These are phyloP conservation scores for Debaryomycetaceae sp. DNA, from an alignment of 1,139 yeast genomes.

Conservation along the genomic window DNA sequence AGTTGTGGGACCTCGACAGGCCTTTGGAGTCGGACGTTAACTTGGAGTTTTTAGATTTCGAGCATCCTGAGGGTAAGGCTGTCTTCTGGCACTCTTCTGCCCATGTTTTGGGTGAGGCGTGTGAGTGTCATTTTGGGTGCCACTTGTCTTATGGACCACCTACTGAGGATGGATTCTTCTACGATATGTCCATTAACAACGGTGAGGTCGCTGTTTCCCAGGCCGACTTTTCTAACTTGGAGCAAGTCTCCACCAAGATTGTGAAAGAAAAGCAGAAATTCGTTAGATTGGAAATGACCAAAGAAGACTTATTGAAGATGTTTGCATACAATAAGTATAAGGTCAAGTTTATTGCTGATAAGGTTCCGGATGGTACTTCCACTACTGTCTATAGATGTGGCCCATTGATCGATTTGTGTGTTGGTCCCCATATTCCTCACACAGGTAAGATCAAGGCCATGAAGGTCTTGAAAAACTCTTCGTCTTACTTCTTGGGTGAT, in stretches of 20 bases:
- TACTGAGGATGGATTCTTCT: conserved; percentile 95
- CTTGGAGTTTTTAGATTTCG: conserved; percentile 70
- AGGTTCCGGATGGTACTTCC: conserved; percentile 94
- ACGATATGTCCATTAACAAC: conserved; percentile 86
- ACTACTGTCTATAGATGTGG: conserved; percentile 99
- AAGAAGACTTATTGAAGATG: conserved; percentile 89
- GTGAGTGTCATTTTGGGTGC: conserved; percentile 95
- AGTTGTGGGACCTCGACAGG: conserved; percentile 91
- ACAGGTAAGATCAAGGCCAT: conserved; percentile 95
- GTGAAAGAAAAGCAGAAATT: conserved; percentile 96
- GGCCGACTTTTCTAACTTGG: conserved; percentile 80
- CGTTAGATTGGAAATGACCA: conserved; percentile 88
- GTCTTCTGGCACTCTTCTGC: conserved; percentile 99
- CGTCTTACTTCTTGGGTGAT: conserved; percentile 96
- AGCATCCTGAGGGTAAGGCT: conserved; percentile 79
- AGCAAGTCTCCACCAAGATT: conserved; percentile 84
- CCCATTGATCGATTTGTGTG: conserved; percentile 92
- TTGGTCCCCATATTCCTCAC: conserved; percentile 98
- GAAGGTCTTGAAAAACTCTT: conserved; percentile 91
- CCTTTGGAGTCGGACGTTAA: conserved; percentile 75
- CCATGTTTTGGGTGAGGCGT: conserved; percentile 96
- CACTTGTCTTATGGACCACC: conserved; percentile 92
- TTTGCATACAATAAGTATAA: conserved; percentile 94
- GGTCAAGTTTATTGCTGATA: conserved; percentile 78
- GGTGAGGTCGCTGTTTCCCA: conserved; percentile 76